Evolutionary conservation across 164 flowering plant species (phyloP).

Genomic region (Stephania yunnanensis): DNA sequence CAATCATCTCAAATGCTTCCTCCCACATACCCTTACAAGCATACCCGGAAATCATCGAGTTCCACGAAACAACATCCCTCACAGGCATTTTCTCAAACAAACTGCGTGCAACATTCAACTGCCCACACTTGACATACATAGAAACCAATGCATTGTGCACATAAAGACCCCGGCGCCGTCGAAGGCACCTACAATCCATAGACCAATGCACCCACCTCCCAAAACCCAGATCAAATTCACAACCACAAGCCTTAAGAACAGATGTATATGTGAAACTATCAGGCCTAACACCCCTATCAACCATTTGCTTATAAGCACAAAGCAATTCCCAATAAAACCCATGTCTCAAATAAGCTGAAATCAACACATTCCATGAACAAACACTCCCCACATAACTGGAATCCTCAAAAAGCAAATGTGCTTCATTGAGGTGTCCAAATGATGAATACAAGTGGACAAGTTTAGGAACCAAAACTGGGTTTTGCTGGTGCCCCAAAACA

Average conservation of each 20-base stretch:
- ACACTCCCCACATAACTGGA: slow-evolving; percentile 21
- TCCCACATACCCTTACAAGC: slow-evolving; percentile 43
- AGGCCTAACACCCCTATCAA: slow-evolving; percentile 30
- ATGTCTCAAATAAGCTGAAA: slow-evolving; percentile 34
- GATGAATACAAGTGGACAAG: slow-evolving; percentile 38
- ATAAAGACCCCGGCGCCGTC: slow-evolving; percentile 30
- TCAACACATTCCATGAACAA: slow-evolving; percentile 50
- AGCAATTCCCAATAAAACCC: slow-evolving; percentile 30
- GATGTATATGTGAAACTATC: slow-evolving; percentile 54
- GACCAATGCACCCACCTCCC: slow-evolving; percentile 40
- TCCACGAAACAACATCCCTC: slow-evolving; percentile 51
- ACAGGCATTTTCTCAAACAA: slow-evolving; percentile 47
- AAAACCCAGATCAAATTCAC: slow-evolving; percentile 27
- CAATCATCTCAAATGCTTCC: slow-evolving; percentile 43
- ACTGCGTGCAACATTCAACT: slow-evolving; percentile 28
- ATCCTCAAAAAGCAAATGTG: slow-evolving; percentile 26
- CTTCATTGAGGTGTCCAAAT: slow-evolving; percentile 26
- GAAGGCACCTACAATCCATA: slow-evolving; percentile 19
- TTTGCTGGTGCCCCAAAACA: slow-evolving; percentile 28
- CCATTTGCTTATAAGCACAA: slow-evolving; percentile 34
- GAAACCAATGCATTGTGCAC: slow-evolving; percentile 49
- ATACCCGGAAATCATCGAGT: slow-evolving; percentile 41
- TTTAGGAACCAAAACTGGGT: slow-evolving; percentile 36
- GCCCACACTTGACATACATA: slow-evolving; percentile 46
- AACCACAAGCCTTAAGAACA: slow-evolving; percentile 57